These are phyloP conservation scores for Xerophyta viscosa DNA, from an alignment of 106 monocot species.

Conservation along the genomic window DNA sequence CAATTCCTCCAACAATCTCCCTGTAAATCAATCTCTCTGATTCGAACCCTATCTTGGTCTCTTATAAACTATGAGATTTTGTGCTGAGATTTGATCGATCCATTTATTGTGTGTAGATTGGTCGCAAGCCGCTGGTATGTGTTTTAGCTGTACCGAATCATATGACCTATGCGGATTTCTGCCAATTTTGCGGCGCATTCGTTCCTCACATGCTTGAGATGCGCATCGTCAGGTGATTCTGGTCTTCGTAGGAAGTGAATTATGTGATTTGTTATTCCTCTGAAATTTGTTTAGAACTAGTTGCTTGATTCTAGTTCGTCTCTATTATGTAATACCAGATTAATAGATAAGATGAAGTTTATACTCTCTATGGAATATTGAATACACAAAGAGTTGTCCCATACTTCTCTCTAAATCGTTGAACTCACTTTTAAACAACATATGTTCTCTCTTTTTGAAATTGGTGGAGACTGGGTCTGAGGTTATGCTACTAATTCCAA, in stretches of 20 bases:
- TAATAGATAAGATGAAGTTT: not conserved
- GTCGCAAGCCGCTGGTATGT: conserved; percentile 69
- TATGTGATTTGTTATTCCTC: too few species aligned
- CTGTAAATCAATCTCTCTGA: conserved; percentile 22
- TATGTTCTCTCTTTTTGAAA: too few species aligned
- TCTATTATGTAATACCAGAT: not conserved
- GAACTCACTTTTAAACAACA: too few species aligned
- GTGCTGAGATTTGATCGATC: conserved; percentile 1
- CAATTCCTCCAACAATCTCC: conserved; percentile 26
- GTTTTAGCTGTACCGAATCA: conserved; percentile 90
- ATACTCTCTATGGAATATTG: not conserved
- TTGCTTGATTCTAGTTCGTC: too few species aligned
- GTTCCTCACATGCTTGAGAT: conserved; percentile 75
- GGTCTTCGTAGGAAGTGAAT: too few species aligned
- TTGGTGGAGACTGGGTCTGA: too few species aligned
- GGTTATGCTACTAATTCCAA: too few species aligned
- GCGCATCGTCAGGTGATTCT: conserved; percentile 77
- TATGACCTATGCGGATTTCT: conserved; percentile 97
- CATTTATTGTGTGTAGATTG: conserved; percentile 24
- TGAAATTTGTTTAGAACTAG: not conserved
- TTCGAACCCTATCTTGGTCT: not conserved
- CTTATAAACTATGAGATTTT: not conserved
- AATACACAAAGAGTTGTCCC: too few species aligned
- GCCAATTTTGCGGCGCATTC: conserved; percentile 78
- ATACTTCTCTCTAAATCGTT: too few species aligned